Evolutionary conservation across 805 yeast genomes (phyloP).

Genomic region (Wickerhamiella brachini): DNA sequence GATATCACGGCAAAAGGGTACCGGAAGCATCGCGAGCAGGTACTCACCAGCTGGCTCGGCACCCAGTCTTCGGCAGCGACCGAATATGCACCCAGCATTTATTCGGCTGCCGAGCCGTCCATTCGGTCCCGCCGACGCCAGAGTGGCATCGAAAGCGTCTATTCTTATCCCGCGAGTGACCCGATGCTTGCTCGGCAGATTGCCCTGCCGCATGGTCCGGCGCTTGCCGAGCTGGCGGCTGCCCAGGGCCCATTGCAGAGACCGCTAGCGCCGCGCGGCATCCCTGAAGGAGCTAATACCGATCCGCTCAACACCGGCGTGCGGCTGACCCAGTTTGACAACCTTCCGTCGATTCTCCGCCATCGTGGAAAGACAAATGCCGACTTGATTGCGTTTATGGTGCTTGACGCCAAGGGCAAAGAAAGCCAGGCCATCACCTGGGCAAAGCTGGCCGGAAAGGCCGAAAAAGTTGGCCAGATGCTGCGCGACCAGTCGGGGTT

Average conservation of each 20-base stretch:
- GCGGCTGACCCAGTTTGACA: constrained; percentile 32
- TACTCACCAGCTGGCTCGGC: constrained; percentile 19
- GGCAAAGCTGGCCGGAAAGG: constrained; percentile 73
- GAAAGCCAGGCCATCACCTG: constrained; percentile 66
- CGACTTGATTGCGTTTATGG: constrained; percentile 56
- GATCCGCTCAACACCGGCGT: constrained; percentile 27
- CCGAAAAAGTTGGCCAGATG: constrained; percentile 80
- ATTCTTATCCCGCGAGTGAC: constrained; percentile 3
- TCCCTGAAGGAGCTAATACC: constrained; percentile 19
- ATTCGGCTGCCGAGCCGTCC: constrained; percentile 5
- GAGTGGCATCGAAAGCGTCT: constrained; percentile 13
- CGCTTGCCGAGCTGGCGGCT: constrained; percentile 1
- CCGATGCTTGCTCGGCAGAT: neutral
- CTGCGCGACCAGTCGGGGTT: constrained; percentile 59
- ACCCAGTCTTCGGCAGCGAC: constrained; percentile 6
- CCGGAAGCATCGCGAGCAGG: constrained; percentile 38
- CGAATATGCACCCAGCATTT: constrained; percentile 8
- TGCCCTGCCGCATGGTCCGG: neutral
- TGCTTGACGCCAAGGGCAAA: constrained; percentile 68
- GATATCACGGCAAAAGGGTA: constrained; percentile 65
- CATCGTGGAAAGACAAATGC: constrained; percentile 54
- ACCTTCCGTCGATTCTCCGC: constrained; percentile 57
- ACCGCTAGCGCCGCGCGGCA: constrained; percentile 19
- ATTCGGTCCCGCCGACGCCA: constrained; percentile 9
- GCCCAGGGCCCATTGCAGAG: constrained; percentile 10